Evolutionary conservation across 2,329 filamentous ascomycete genomes (phyloP), one percentile per base, ranked within the genome.

Genomic region (Aureobasidium melanogenum): DNA sequence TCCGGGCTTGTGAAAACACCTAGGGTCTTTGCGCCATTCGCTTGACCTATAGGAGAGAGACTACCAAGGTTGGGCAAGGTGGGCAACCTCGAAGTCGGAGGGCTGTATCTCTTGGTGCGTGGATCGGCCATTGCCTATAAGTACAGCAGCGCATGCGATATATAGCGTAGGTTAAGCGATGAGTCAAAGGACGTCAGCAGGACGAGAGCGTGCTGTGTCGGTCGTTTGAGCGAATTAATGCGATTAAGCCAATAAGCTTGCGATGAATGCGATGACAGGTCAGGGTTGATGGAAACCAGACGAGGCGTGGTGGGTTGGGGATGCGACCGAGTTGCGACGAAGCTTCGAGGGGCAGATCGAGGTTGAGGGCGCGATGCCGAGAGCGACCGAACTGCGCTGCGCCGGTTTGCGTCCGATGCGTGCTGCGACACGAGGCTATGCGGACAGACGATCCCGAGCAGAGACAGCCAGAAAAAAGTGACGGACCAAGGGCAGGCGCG

Each of bases 1-100:
- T 57, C 54, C 14, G 52, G 28, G 38, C 26, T 56, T 3, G 52
- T 39, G 71, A 71, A 58, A 36, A 39, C 9, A 28, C 8, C n/a
- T 12, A 50, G 22, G 12, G 28, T 28, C 7, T 41, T 48, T n/a
- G 36, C 30, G 44, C 44, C 56, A 24, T 39, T 48, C 22, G 30
- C n/a, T 6, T 36, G 41, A 32, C 30, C 32, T 15, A 41, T 39
- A 8, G 56, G 56, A 24, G 56, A 59, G 15, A 59, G 32, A 14
- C 34, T 59, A 2, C 43, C 43, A 3, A 59, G 6, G 6, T 41
- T 59, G 32, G 43, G 43, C 32, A 58, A 22, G 17, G 46, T 50
- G 34, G 32, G 39, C 44, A 50, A 28, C 19, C 32, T 59, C 26
- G 44, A 59, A 12, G 56, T 32, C 24, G 50, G 48, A 38, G 54